phyloP scores from a whole-genome alignment of 176 grass and related monocot genomes.

The Dendrocalamus sinicus region DNA sequence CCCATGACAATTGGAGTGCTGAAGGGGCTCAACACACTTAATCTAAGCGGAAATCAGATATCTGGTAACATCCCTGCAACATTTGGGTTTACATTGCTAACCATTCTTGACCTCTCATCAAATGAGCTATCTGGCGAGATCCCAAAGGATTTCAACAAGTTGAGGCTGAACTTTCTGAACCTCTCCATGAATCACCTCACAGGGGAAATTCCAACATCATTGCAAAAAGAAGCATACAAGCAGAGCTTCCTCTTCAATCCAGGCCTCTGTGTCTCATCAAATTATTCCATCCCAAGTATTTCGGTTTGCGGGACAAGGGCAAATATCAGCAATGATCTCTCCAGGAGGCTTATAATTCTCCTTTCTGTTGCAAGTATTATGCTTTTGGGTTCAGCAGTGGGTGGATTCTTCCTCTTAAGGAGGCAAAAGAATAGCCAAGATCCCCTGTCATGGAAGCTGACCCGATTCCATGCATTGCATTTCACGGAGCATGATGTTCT shows the following conservation, averaged over 20 bases:
- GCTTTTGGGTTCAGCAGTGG: constrained; percentile 14
- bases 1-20: constrained; percentile 38
- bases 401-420: constrained; percentile 36
- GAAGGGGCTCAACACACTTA: constrained; percentile 11
- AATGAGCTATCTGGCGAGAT: constrained; percentile 57
- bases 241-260: constrained; percentile 64
- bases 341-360: constrained; percentile 18
- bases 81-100: constrained; percentile 50
- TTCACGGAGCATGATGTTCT: constrained; percentile 49
- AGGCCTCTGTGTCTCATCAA: constrained; percentile 52
- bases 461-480: constrained; percentile 49
- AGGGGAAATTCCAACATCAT: constrained; percentile 53
- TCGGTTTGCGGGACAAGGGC: constrained; percentile 23
- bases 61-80: constrained; percentile 45
- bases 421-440: constrained; percentile 21
- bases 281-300: constrained; percentile 36
- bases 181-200: constrained; percentile 65
- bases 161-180: constrained; percentile 41
- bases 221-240: constrained; percentile 49
- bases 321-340: constrained; percentile 14
- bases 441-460: constrained; percentile 54
- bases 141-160: constrained; percentile 40
- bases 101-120: constrained; percentile 58
- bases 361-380: constrained; percentile 34
- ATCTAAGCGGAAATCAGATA: constrained; percentile 64